Evolutionary conservation across 306 rosid genomes (phyloP).

Genomic region (Rosa persica): DNA sequence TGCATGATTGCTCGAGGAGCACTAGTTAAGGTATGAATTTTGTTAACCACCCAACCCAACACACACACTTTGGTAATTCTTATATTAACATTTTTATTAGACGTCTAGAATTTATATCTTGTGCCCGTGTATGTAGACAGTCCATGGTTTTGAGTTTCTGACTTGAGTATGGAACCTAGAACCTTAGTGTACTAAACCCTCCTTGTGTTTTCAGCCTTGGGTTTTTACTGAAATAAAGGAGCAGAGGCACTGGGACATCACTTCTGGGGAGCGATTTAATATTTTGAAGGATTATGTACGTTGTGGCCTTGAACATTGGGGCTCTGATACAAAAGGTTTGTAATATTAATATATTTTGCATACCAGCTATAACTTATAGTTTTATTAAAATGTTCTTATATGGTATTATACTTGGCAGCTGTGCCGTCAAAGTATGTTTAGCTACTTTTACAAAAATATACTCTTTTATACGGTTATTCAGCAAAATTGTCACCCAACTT

Average conservation of each 20-base stretch:
- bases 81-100: background rate
- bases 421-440: background rate
- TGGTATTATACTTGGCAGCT: background rate
- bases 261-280: conserved; percentile 80
- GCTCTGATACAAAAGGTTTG: conserved; percentile 91
- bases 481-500: background rate
- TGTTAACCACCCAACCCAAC: background rate
- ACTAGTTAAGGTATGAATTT: conserved; percentile 64
- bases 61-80: background rate
- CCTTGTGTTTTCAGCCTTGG: conserved; percentile 78
- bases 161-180: background rate
- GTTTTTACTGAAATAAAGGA: conserved; percentile 91
- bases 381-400: background rate
- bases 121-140: conserved; percentile 2
- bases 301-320: conserved; percentile 94
- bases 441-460: background rate
- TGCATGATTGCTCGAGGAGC: conserved; percentile 97
- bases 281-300: conserved; percentile 72
- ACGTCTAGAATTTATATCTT: background rate
- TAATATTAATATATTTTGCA: background rate
- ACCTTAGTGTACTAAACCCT: background rate
- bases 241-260: conserved; percentile 95
- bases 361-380: background rate
- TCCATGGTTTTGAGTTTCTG: background rate
- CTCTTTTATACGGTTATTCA: background rate